Conservation (phyloP, 441 rosid species). For the Corymbia calophylla region DNA sequence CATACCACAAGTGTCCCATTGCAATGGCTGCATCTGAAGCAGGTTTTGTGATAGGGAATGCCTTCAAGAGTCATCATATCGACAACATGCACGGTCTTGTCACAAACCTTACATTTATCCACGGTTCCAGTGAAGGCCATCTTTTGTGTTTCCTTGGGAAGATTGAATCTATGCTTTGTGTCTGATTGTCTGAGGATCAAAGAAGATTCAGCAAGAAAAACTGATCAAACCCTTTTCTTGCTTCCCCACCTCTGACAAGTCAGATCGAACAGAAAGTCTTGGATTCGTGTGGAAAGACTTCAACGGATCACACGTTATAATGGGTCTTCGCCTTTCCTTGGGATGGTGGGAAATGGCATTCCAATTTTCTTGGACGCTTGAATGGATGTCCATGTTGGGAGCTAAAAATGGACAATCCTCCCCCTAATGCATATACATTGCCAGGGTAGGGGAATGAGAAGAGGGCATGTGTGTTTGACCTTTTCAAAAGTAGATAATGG, state of each 20-base stretch:
- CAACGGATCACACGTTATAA: background rate
- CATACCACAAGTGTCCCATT: constrained; percentile 84
- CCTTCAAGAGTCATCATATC: constrained; percentile 87
- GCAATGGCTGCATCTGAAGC: constrained; percentile 97
- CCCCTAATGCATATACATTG: background rate
- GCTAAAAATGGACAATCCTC: background rate
- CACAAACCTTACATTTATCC: constrained; percentile 93
- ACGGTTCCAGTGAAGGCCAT: constrained; percentile 93
- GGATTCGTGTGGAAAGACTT: background rate
- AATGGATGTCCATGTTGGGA: background rate
- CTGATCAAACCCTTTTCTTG: background rate
- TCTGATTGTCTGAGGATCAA: background rate
- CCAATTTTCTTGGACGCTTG: background rate
- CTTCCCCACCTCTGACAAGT: background rate
- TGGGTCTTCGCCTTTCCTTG: background rate
- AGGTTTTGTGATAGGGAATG: constrained; percentile 79
- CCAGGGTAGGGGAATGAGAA: background rate
- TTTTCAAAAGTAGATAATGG: background rate
- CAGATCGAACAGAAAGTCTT: background rate
- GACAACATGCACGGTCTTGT: constrained; percentile 81
- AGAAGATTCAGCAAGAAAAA: background rate
- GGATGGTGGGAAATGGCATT: background rate
- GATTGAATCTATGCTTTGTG: background rate
- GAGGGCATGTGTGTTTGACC: background rate
- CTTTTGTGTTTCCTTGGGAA: background rate